These are phyloP conservation scores for Pseudoturritis turrita DNA, from an alignment of 345 rosid species.

Conservation along the genomic window DNA sequence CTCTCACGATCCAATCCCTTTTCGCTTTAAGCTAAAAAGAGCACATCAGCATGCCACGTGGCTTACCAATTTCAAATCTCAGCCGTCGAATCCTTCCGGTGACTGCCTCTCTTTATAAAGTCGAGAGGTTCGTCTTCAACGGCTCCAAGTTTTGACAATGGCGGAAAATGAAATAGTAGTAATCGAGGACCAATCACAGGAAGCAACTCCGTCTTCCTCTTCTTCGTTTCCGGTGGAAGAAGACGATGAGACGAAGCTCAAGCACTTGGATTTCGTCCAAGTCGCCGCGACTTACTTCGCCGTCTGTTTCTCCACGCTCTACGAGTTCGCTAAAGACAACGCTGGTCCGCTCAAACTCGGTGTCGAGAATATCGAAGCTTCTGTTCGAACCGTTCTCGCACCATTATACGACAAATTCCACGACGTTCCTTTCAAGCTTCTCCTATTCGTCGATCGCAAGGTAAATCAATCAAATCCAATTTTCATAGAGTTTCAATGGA, in stretches of 20 bases:
- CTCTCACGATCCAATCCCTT: slow-evolving; percentile 5
- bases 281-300: slow-evolving; percentile 39
- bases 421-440: slow-evolving; percentile 54
- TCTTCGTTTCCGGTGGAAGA: slow-evolving; percentile 13
- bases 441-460: slow-evolving; percentile 67
- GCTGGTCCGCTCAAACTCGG: slow-evolving; percentile 72
- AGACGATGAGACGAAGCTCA: slow-evolving; percentile 38
- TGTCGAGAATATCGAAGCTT: slow-evolving; percentile 57
- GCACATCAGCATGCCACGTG: slow-evolving; percentile 17
- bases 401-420: slow-evolving; percentile 61
- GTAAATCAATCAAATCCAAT: slow-evolving; percentile 17
- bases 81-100: background rate
- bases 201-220: background rate
- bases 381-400: slow-evolving; percentile 49
- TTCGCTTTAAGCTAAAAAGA: background rate
- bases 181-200: slow-evolving; percentile 13
- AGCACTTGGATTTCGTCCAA: slow-evolving; percentile 61
- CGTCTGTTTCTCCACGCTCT: slow-evolving; percentile 43
- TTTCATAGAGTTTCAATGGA: background rate
- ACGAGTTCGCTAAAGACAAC: slow-evolving; percentile 67
- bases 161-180: slow-evolving; percentile 24
- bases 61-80: background rate
- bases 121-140: background rate
- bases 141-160: background rate
- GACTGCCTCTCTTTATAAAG: background rate